phyloP scores from a whole-genome alignment of 2,329 filamentous ascomycete species.

The Fusarium bactridioides region DNA sequence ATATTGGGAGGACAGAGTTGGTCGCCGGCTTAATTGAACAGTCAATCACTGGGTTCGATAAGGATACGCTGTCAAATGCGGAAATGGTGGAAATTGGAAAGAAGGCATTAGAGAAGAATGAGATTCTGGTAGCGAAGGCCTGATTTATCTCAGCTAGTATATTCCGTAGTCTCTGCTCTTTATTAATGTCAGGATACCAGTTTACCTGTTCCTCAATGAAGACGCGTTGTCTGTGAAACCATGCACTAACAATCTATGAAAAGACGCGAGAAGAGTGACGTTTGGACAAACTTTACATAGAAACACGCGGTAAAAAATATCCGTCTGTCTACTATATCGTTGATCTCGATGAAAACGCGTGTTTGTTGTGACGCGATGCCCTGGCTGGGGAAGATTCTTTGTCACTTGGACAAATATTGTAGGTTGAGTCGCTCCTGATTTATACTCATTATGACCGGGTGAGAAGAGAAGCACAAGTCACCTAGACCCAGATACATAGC shows the following conservation, averaged over 20 bases:
- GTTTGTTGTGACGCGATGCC: too few relatives aligned
- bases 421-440: too few relatives aligned
- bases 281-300: too few relatives aligned
- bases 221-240: neutral
- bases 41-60: constrained; percentile 54
- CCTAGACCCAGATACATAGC: too few relatives aligned
- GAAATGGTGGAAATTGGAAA: constrained; percentile 52
- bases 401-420: too few relatives aligned
- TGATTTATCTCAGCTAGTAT: neutral
- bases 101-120: neutral
- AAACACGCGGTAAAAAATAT: too few relatives aligned
- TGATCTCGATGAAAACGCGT: too few relatives aligned
- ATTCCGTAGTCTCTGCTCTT: neutral
- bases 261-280: too few relatives aligned
- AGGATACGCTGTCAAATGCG: constrained; percentile 53
- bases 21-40: constrained; percentile 55
- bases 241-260: accelerated
- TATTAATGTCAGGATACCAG: neutral
- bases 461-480: too few relatives aligned
- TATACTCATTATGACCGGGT: too few relatives aligned
- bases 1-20: constrained; percentile 48
- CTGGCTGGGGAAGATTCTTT: accelerated
- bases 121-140: neutral
- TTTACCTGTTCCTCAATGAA: accelerated
- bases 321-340: too few relatives aligned